Conservation (phyloP, 2,329 filamentous ascomycete species). For the Fusarium sp. region DNA sequence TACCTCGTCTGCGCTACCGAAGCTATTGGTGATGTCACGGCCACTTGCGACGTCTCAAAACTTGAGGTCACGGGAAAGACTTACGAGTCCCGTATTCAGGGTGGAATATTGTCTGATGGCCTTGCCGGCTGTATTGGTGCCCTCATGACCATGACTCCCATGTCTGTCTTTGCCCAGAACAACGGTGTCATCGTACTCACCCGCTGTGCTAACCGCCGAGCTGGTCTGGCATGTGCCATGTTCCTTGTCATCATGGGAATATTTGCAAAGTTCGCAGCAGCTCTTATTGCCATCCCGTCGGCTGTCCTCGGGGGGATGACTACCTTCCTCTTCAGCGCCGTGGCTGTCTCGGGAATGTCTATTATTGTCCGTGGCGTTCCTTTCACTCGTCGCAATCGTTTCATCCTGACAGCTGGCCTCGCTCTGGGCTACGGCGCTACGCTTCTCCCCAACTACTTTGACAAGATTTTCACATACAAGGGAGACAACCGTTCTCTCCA, state of each 20-base stretch:
- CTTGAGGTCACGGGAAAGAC: slow-evolving; percentile 78
- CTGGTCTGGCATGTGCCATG: slow-evolving; percentile 81
- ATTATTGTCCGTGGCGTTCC: slow-evolving; percentile 78
- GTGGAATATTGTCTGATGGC: slow-evolving; percentile 82
- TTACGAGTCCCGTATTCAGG: slow-evolving; percentile 84
- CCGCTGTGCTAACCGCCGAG: slow-evolving; percentile 83
- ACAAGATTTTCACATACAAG: slow-evolving; percentile 77
- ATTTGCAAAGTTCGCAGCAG: slow-evolving; percentile 85
- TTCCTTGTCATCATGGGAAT: slow-evolving; percentile 86
- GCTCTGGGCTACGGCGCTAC: slow-evolving; percentile 80
- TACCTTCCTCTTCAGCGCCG: slow-evolving; percentile 83
- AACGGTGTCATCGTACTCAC: slow-evolving; percentile 88
- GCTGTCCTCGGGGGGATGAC: slow-evolving; percentile 79
- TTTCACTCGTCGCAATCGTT: slow-evolving; percentile 84
- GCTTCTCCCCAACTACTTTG: slow-evolving; percentile 76
- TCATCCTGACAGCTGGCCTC: slow-evolving; percentile 82
- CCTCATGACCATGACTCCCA: slow-evolving; percentile 83
- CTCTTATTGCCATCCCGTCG: slow-evolving; percentile 80
- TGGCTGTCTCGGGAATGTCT: slow-evolving; percentile 81
- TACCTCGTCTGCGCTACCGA: slow-evolving; percentile 83
- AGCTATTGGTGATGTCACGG: slow-evolving; percentile 84
- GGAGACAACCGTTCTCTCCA: slow-evolving; percentile 75
- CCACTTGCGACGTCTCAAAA: slow-evolving; percentile 83
- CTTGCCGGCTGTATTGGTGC: slow-evolving; percentile 81
- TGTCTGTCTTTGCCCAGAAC: slow-evolving; percentile 86